Evolutionary conservation across 1,284 basidiomycete genomes (phyloP), one percentile per base, ranked within the genome.

Genomic region (Dichomitus squalens): DNA sequence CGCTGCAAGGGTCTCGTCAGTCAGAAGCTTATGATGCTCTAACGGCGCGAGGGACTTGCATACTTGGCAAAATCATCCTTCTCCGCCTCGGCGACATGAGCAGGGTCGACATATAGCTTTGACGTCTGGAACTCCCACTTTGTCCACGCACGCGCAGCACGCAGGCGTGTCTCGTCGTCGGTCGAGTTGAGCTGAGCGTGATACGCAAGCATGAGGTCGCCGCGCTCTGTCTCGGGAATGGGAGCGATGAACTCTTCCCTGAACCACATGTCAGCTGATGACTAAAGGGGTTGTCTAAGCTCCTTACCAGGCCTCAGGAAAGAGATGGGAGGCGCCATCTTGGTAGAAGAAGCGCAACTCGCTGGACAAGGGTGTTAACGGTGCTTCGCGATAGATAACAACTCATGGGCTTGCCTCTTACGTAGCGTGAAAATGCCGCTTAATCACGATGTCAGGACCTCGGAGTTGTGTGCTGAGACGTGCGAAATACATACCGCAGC

Each of bases 301-400:
- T 23, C 3, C 75, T 55, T 66, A 91, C 92, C 92, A 95, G 65
- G 90, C 90, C 69, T 95, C 93, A 0, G 94, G 93, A 79, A 95
- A 96, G 53, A 95, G 73, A 70, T 90, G 86, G 2, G 87, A 89
- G 18, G 88, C 75, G 8, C 91, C 92, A 1, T 90, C 82, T 76
- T 96, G 93, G 74, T 97, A 98, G 79, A 98, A 97, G 79, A 95
- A 98, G 25, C 83, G 79, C 27, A 98, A 82, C 74, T 98, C 96
- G 65, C 86, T 90, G 48, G 16, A 39, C 40, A 21, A 41, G 50
- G 9, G 12, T 11, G 46, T 31, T 48, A 38, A 18, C n/a, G 9
- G 23, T 7, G 36, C 31, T 6, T 23, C 11, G 16, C 8, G 21
- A 3, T 12, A 7, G 27, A 47, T 14, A 3, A 20, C 2, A 16